Conservation (phyloP, 768 basidiomycete species). For the Xanthoconium purpureum region DNA sequence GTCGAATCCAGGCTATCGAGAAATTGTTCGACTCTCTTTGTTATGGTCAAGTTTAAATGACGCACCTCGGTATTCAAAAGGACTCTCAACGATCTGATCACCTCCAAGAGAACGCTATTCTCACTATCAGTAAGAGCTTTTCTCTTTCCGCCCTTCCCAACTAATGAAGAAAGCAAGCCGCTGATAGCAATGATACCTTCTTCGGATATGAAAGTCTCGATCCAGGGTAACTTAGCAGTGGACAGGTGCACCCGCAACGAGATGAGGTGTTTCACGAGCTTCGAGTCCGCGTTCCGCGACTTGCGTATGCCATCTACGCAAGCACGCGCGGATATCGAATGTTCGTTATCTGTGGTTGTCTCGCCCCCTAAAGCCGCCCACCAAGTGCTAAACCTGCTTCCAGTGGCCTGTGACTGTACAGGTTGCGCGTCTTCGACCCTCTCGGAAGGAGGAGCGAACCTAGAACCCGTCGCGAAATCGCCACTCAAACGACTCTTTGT, state of each 20-base stretch:
- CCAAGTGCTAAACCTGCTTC: conserved; percentile 73
- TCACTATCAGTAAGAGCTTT: conserved; percentile 62
- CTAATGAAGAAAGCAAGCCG: conserved; percentile 53
- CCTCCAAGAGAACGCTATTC: conserved; percentile 63
- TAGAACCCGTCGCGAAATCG: conserved; percentile 33
- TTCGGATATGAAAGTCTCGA: conserved; percentile 65
- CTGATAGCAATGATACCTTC: conserved; percentile 67
- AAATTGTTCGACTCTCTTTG: background rate
- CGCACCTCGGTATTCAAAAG: conserved; percentile 81
- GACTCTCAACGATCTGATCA: conserved; percentile 76
- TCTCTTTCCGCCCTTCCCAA: conserved; percentile 66
- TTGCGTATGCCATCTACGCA: conserved; percentile 62
- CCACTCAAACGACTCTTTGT: conserved; percentile 37
- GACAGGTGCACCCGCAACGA: conserved; percentile 83
- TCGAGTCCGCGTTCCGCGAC: conserved; percentile 52
- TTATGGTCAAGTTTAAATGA: background rate
- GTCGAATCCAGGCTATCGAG: conserved; percentile 65
- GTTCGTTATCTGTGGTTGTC: conserved; percentile 34
- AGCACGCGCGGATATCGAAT: conserved; percentile 49
- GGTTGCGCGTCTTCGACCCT: conserved; percentile 33
- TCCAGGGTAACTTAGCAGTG: conserved; percentile 75
- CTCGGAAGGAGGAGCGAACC: conserved; percentile 26
- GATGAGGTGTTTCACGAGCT: conserved; percentile 74
- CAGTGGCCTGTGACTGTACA: conserved; percentile 65
- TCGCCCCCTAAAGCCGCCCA: conserved; percentile 69